These are phyloP conservation scores for Fusarium cicatricum DNA, from an alignment of 2,329 filamentous ascomycete species.

Conservation along the genomic window DNA sequence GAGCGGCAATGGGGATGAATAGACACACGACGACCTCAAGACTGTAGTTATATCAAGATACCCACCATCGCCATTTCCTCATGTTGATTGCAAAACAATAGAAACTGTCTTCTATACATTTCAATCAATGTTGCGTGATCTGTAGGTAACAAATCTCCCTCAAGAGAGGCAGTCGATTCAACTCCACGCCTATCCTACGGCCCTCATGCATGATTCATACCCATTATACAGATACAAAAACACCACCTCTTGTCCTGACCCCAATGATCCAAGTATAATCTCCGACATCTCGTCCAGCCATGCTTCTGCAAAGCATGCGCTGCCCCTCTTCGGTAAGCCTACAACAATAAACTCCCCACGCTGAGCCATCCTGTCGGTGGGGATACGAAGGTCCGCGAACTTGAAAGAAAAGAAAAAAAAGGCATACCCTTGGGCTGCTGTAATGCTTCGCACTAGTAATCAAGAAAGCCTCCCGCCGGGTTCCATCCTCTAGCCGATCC, in stretches of 20 bases:
- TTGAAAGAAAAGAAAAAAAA: conserved; percentile 21
- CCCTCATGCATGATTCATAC: conserved; percentile 2
- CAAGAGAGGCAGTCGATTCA: neutral
- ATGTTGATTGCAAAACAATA: neutral
- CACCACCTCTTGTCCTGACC: neutral
- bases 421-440: conserved; percentile 30
- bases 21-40: neutral
- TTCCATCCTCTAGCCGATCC: conserved; percentile 24
- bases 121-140: neutral
- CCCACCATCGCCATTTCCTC: neutral
- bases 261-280: conserved; percentile 7
- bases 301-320: conserved; percentile 22
- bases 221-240: conserved; percentile 6
- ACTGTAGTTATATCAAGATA: conserved; percentile 15
- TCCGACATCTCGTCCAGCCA: conserved; percentile 13
- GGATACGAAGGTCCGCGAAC: neutral
- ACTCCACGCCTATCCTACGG: neutral
- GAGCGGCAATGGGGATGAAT: conserved; percentile 25
- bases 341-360: conserved; percentile 14
- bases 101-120: too few species aligned
- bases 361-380: neutral
- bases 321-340: conserved; percentile 6
- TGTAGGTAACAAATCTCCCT: neutral
- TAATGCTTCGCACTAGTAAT: conserved; percentile 30
- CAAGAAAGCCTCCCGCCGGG: conserved; percentile 19